A percentile compares a stretch with the other conserved stretches of the same genome.
phyloP scores from a whole-genome alignment of 2,329 filamentous ascomycete genomes.

The Chrysosporium keratinophilum region DNA sequence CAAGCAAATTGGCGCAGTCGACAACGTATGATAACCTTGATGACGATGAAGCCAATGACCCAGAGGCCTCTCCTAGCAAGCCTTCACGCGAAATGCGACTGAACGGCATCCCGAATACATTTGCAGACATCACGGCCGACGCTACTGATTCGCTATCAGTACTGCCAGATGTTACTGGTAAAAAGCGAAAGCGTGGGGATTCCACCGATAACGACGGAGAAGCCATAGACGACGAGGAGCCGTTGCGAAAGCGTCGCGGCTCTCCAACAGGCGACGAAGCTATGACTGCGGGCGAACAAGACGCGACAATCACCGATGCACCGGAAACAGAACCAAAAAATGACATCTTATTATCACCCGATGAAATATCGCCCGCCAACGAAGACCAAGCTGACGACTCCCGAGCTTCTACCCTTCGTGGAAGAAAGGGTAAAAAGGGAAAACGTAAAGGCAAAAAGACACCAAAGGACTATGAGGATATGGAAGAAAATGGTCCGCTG shows the following conservation, averaged over 20 bases:
- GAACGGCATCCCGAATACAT: conserved; percentile 22
- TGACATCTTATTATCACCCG: conserved; percentile 13
- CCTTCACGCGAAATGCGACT: conserved; percentile 26
- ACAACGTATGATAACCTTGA: conserved; percentile 36
- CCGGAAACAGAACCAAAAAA: conserved; percentile 19
- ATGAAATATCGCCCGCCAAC: conserved; percentile 20
- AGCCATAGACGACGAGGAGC: conserved; percentile 32
- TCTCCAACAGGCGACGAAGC: conserved; percentile 24
- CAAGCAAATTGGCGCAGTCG: conserved; percentile 63
- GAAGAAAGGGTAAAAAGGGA: conserved; percentile 37
- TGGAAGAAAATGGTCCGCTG: conserved; percentile 24
- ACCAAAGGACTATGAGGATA: conserved; percentile 32
- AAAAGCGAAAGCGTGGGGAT: conserved; percentile 34
- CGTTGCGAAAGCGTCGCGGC: conserved; percentile 33
- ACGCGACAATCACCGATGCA: conserved; percentile 18
- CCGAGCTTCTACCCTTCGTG: conserved; percentile 25
- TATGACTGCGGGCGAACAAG: conserved; percentile 18
- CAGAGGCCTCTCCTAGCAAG: conserved; percentile 34
- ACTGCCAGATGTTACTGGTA: conserved; percentile 23
- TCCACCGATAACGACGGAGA: conserved; percentile 18
- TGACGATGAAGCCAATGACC: conserved; percentile 25
- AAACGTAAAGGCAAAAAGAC: conserved; percentile 38
- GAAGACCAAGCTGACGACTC: conserved; percentile 27
- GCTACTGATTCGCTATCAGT: conserved; percentile 16
- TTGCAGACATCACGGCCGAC: conserved; percentile 22